Base-by-base conservation (phyloP, 495 filamentous ascomycete species). In the Hyphodiscus hymeniophilus region DNA sequence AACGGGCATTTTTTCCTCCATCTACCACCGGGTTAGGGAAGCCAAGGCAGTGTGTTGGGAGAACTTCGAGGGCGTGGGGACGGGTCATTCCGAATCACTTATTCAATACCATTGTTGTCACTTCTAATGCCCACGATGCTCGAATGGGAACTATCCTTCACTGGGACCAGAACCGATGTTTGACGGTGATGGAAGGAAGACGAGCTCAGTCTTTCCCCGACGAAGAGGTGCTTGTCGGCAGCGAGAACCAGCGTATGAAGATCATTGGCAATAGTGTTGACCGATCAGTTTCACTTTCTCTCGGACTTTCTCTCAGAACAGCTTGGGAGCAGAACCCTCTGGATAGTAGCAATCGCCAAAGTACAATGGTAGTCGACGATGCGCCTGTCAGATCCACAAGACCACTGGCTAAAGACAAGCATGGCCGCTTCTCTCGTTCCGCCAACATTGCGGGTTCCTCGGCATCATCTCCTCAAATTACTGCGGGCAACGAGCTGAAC, bases 251-350 rank as follows among this genome's bases (percentile, higher is more conserved):
- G 11, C 75, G 80, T 52, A 79, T 74, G 65, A 76, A 71, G 46
- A 72, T 84, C 31, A 65, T 87, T 12, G 85, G 84, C 0, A 89
- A 90, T 57, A 79, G 76, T 41, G 85, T 89, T 2, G 73, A 79
- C n/a, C 72, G 82, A 18, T 67, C 68, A 4, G 74, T 84, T 15
- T 70, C 82, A 6, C 46, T 84, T 18, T 80, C 76, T 13, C 57
- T 84, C 33, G 84, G 84, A 1, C 50, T 85, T 5, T 56, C 69
- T 30, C 62, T 88, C 3, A 63, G 82, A 16, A 71, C 80, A 48
- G 80, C 84, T 0, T 84, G 54, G 53, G 24, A 56, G 3, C 52
- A 50, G 21, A 53, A 53, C 18, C 15, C 16, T 22, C 21, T 13
- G 12, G 12, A 43, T 5, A 13, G 16, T 16, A 17, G 43, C 1